Base-by-base conservation (phyloP, 208 protist genomes). In the Tetramitus jugosus region DNA sequence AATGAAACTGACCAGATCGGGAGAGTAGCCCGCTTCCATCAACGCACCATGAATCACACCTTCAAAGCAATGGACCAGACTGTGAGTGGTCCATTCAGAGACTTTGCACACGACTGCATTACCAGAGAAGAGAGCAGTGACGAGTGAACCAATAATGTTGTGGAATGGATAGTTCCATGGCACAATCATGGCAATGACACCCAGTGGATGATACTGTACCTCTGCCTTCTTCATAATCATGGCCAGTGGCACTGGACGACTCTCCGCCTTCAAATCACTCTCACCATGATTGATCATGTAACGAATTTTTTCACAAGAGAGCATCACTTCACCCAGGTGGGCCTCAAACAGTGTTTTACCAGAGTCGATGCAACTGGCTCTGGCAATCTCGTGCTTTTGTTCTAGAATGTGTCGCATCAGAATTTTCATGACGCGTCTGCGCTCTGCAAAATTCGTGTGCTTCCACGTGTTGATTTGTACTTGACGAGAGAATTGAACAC, bases 91-190 rank as follows among this genome's bases (percentile, higher is more conserved):
- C 39, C 42, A 95, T 85, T 96, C 93, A 29, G 92, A 95, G 6
- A 96, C 91, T 61, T 89, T 88, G 45, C 87, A 69, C 1, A 88
- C 72, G 29, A 81, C 64, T n/a, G 65, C 17, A 46, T 76, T 76
- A 76, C 94, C 94, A 33, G 93, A 85, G 62, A 95, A 96, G 46
- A 97, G 85, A 52, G 91, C 92, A 49, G 93, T 93, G 79, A 96
- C 94, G 86, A 95, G 91, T 77, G 91, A 91, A 33, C 89, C 90
- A 80, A 90, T 92, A 78, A 95, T 91, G 86, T 95, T 96, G 83
- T 96, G 93, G 80, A 96, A 94, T 20, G 94, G 93, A 84, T 96
- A 98, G 85, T 98, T 98, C 90, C 90, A 95, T 72, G 91, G 92
- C 39, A 94, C 89, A 77, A 96, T 94, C 45, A 89, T 91, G 68